Percentiles rank a stretch among this genome's conserved stretches.
phyloP scores from a whole-genome alignment of 306 rosid species.

The Delonix regia region DNA sequence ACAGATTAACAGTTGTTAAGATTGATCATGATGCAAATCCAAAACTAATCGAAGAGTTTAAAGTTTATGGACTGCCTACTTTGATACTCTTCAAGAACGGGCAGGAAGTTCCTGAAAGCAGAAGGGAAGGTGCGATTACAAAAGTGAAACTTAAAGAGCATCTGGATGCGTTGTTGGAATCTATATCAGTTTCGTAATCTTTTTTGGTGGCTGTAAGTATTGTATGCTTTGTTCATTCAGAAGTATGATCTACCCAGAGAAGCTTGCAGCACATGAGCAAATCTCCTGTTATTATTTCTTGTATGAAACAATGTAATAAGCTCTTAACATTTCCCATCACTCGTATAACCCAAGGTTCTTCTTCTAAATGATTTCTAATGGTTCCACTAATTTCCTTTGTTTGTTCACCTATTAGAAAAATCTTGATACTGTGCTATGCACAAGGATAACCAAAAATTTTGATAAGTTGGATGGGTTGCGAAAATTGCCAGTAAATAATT shows the following conservation, averaged over 20 bases:
- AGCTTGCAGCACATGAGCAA: constrained; percentile 10
- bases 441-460: neutral
- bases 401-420: neutral
- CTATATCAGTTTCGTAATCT: constrained; percentile 57
- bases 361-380: neutral
- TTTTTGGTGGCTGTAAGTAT: neutral
- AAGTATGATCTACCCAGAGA: constrained; percentile 23
- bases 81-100: constrained; percentile 81
- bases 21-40: constrained; percentile 91
- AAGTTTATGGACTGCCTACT: constrained; percentile 80
- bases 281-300: constrained; percentile 30
- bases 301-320: constrained; percentile 21
- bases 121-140: constrained; percentile 88
- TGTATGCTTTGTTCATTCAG: neutral
- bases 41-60: constrained; percentile 64
- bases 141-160: constrained; percentile 76
- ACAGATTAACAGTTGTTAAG: constrained; percentile 71
- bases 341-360: constrained; percentile 27
- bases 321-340: constrained; percentile 10
- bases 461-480: neutral
- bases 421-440: neutral
- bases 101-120: constrained; percentile 75
- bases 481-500: neutral
- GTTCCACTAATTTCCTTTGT: neutral
- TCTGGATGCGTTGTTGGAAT: constrained; percentile 67